These are phyloP conservation scores for Pyrenopolyporus hunteri DNA, from an alignment of 495 filamentous ascomycete species.

Conservation along the genomic window DNA sequence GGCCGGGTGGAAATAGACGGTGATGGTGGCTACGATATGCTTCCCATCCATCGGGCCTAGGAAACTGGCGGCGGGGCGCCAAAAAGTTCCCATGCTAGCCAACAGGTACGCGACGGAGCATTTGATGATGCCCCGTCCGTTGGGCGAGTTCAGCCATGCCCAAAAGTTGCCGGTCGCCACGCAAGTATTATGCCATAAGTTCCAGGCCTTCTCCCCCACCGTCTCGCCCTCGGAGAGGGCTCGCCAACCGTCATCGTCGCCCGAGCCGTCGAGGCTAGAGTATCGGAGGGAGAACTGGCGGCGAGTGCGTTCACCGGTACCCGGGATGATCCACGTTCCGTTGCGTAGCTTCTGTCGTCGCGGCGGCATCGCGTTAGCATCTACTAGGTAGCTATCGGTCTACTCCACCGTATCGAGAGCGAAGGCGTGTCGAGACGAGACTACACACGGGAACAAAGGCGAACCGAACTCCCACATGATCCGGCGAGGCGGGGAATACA, in stretches of 20 bases:
- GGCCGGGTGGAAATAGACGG: slow-evolving; percentile 97
- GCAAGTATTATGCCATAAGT: slow-evolving; percentile 37
- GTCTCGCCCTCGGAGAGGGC: slow-evolving; percentile 38
- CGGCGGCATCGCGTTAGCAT: slow-evolving; percentile 39
- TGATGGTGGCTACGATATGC: slow-evolving; percentile 91
- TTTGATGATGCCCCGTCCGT: slow-evolving; percentile 82
- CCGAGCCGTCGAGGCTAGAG: slow-evolving; percentile 32
- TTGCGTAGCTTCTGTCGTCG: slow-evolving; percentile 61
- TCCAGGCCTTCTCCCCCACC: slow-evolving; percentile 34
- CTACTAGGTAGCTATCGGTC: too few species aligned
- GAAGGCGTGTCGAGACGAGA: not conserved
- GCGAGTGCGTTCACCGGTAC: slow-evolving; percentile 65
- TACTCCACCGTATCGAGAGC: slow-evolving; percentile 9
- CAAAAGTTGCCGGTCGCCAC: slow-evolving; percentile 36
- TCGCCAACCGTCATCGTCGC: slow-evolving; percentile 36
- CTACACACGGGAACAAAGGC: slow-evolving; percentile 3
- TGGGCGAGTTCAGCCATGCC: slow-evolving; percentile 55
- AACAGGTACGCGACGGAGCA: slow-evolving; percentile 92
- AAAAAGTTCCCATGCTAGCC: slow-evolving; percentile 87
- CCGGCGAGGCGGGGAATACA: not conserved
- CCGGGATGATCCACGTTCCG: slow-evolving; percentile 65
- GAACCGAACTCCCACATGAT: not conserved
- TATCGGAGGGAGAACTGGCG: slow-evolving; percentile 63
- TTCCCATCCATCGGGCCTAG: slow-evolving; percentile 92
- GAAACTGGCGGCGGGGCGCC: slow-evolving; percentile 70